Base-by-base conservation (phyloP, 2,329 filamentous ascomycete genomes). In the Verticillium longisporum region DNA sequence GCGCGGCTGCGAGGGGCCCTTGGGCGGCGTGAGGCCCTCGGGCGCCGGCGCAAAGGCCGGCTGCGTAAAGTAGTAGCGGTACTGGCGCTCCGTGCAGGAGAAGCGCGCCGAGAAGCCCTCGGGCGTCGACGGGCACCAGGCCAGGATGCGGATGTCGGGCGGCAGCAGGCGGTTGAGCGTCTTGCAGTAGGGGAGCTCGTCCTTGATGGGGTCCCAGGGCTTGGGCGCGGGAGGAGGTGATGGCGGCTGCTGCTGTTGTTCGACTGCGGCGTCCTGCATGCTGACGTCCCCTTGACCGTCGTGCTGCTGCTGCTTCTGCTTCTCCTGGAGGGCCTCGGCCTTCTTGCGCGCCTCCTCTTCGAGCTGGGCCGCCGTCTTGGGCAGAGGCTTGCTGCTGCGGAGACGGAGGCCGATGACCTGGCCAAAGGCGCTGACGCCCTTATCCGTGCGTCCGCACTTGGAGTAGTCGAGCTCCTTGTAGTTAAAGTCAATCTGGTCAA, bases 11-110 rank as follows among this genome's bases (percentile, higher is more conserved):
- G 56, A 32, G 9, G 33, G 32, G 18, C 37, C 45, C 21, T 56
- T 55, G 38, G 37, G 61, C 7, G 56, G 32, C 5, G 83, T 84
- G 41, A 82, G 64, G 21, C 80, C 70, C 1, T 80, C 77, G 0
- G 88, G 86, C 4, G 84, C 80, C 0, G 92, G 92, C 2, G 86
- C 78, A 70, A 92, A 97, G 1, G 90, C 91, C 0, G 95, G 95
- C 72, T 97, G 92, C 0, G 95, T 98, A 78, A 99, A 99, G 80
- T 97, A 98, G 76, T 99, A 99, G 61, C 91, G 88, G 78, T 99
- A 99, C 66, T 90, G 88, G 36, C 95, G 84, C 75, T 97, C 92
- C 64, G 89, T 86, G 75, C 95, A 99, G 60, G 90, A 92, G 81
- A 97, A 97, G 50, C 95, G 88, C 4, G 95, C 95, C 37, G 91